phyloP scores from a whole-genome alignment of 1,139 yeast genomes.

The Yamadazyma pseudoaaseri region DNA sequence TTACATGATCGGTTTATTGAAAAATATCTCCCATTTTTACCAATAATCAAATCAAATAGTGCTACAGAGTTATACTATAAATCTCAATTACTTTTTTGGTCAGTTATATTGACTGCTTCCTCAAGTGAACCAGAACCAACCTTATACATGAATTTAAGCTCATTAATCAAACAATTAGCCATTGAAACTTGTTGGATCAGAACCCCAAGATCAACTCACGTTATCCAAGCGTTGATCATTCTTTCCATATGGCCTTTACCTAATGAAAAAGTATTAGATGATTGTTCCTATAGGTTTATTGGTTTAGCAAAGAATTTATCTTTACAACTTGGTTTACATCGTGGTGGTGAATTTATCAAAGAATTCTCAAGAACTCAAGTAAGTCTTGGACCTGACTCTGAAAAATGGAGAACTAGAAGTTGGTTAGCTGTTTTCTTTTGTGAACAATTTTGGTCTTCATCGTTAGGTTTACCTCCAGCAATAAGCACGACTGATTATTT shows the following conservation, averaged over 20 bases:
- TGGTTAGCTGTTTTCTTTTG: conserved; percentile 88
- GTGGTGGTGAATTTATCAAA: conserved; percentile 83
- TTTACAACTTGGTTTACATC: conserved; percentile 85
- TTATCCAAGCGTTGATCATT: conserved; percentile 82
- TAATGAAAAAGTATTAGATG: conserved; percentile 88
- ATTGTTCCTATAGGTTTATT: conserved; percentile 83
- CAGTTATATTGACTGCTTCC: conserved; percentile 83
- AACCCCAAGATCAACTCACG: conserved; percentile 92
- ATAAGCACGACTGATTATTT: conserved; percentile 77
- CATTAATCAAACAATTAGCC: conserved; percentile 80
- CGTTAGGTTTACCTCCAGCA: conserved; percentile 84
- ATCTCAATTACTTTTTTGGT: conserved; percentile 86
- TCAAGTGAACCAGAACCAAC: conserved; percentile 86
- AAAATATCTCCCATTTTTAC: conserved; percentile 73
- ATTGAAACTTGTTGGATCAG: conserved; percentile 92
- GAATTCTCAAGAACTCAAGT: conserved; percentile 92
- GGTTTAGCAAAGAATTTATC: conserved; percentile 85
- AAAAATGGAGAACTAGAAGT: conserved; percentile 90
- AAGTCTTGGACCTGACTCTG: conserved; percentile 80
- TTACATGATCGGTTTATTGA: conserved; percentile 68
- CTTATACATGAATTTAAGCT: conserved; percentile 70
- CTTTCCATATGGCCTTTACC: conserved; percentile 92
- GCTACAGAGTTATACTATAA: conserved; percentile 81
- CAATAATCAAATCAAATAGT: conserved; percentile 68
- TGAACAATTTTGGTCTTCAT: conserved; percentile 90